A percentile compares a stretch with the other conserved stretches of the same genome.
These are phyloP conservation scores for Camillea tinctor DNA, from an alignment of 2,329 filamentous ascomycete genomes.

Conservation along the genomic window DNA sequence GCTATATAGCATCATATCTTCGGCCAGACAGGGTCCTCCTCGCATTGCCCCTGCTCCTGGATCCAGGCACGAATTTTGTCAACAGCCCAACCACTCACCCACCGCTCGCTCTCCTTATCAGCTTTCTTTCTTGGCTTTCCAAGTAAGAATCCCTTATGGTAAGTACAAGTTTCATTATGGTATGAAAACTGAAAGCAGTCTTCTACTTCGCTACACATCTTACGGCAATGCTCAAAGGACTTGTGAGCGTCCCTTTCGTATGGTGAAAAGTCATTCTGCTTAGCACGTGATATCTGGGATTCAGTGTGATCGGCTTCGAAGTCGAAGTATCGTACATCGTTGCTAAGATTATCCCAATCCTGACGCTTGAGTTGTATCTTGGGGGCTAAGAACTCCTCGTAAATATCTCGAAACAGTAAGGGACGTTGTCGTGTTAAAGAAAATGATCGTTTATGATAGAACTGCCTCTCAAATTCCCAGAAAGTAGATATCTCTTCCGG, in stretches of 20 bases:
- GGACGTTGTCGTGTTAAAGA: constrained; percentile 23
- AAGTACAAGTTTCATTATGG: constrained; percentile 38
- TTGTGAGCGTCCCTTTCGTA: constrained; percentile 42
- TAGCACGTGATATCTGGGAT: constrained; percentile 32
- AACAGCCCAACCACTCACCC: constrained; percentile 42
- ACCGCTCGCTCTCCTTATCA: constrained; percentile 29
- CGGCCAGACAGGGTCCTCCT: constrained; percentile 19
- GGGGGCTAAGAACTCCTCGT: constrained; percentile 43
- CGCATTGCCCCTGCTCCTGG: constrained; percentile 37
- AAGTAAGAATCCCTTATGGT: constrained; percentile 36
- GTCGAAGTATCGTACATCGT: constrained; percentile 44
- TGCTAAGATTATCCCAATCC: constrained; percentile 54
- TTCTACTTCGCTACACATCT: constrained; percentile 40
- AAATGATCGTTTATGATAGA: constrained; percentile 26
- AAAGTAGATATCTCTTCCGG: constrained; percentile 50
- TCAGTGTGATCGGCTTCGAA: constrained; percentile 31
- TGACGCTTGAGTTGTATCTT: constrained; percentile 38
- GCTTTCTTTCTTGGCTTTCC: constrained; percentile 37
- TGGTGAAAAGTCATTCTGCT: constrained; percentile 33
- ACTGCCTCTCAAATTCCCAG: constrained; percentile 50
- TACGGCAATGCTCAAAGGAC: constrained; percentile 42
- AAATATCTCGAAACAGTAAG: constrained; percentile 48
- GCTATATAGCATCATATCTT: constrained; percentile 1
- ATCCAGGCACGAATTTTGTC: constrained; percentile 42
- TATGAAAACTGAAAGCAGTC: constrained; percentile 44